Evolutionary conservation across 2,329 filamentous ascomycete species (phyloP).

Genomic region (Aureobasidium sp.): DNA sequence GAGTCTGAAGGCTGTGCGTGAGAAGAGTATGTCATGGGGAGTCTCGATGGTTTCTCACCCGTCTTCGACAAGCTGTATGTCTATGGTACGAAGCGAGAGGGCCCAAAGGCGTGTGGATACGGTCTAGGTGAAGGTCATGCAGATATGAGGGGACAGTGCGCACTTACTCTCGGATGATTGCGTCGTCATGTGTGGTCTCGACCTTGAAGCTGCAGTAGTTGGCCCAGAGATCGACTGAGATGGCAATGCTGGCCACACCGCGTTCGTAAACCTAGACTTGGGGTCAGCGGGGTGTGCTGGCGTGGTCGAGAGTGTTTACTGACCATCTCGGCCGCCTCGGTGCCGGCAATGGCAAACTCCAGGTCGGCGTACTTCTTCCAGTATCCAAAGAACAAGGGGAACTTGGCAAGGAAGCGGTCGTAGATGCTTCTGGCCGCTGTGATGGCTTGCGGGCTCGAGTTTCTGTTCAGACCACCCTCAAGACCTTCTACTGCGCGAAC

Average conservation of each 20-base stretch:
- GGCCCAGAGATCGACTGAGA: slow-evolving; percentile 93
- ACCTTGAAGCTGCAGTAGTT: slow-evolving; percentile 98
- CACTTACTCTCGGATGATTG: slow-evolving; percentile 99
- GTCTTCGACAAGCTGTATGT: slow-evolving; percentile 1
- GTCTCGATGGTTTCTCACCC: slow-evolving; percentile 15
- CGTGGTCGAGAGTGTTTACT: slow-evolving; percentile 23
- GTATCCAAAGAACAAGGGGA: slow-evolving; percentile 92
- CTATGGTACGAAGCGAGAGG: not conserved
- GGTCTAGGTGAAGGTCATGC: slow-evolving; percentile 18
- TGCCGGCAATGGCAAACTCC: slow-evolving; percentile 93
- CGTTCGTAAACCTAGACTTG: slow-evolving; percentile 75
- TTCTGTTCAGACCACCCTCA: slow-evolving; percentile 90
- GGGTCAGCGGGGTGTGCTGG: slow-evolving; percentile 19
- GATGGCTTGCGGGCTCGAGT: slow-evolving; percentile 91
- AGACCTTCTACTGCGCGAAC: slow-evolving; percentile 74
- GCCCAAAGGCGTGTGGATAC: not conserved
- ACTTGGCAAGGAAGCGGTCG: slow-evolving; percentile 88
- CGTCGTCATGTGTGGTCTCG: slow-evolving; percentile 89
- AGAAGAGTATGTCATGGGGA: slow-evolving; percentile 7
- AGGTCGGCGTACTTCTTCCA: slow-evolving; percentile 99
- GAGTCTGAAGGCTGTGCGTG: slow-evolving; percentile 15
- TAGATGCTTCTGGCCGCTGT: slow-evolving; percentile 80
- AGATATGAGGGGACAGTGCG: slow-evolving; percentile 57
- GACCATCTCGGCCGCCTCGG: slow-evolving; percentile 96
- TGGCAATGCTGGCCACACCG: slow-evolving; percentile 84